phyloP scores from a whole-genome alignment of 2,329 filamentous ascomycete species.

The Paraphoma chrysanthemicola region DNA sequence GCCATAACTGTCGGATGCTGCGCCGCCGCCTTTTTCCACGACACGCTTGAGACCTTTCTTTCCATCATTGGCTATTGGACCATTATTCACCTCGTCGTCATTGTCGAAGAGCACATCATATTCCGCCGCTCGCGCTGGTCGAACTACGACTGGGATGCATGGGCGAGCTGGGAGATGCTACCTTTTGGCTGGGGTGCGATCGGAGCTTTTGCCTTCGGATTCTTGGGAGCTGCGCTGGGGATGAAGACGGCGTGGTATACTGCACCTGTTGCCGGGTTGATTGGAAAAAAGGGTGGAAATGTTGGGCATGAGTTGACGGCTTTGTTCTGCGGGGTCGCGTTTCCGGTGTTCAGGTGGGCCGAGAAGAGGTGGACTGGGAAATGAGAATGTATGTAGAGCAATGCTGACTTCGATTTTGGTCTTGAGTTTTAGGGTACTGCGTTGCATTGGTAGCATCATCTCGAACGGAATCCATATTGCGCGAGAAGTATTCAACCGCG shows the following conservation, averaged over 20 bases:
- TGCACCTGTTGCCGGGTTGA: conserved; percentile 39
- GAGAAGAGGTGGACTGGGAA: conserved; percentile 36
- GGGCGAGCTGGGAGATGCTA: conserved; percentile 35
- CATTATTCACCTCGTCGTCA: conserved; percentile 40
- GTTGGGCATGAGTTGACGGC: conserved; percentile 46
- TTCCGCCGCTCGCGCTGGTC: conserved; percentile 41
- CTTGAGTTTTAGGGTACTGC: no score
- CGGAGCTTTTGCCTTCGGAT: conserved; percentile 40
- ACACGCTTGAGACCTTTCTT: conserved; percentile 32
- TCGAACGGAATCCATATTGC: no score
- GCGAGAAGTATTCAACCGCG: no score
- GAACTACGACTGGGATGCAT: conserved; percentile 44
- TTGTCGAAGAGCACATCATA: conserved; percentile 44
- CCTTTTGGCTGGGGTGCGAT: conserved; percentile 46
- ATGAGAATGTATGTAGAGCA: conserved; percentile 7
- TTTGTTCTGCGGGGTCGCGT: conserved; percentile 37
- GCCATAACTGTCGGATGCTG: conserved; percentile 44
- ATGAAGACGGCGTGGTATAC: conserved; percentile 47
- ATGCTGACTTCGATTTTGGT: background rate
- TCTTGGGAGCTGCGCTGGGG: conserved; percentile 42
- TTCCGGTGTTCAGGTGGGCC: conserved; percentile 37
- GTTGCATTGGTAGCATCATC: no score
- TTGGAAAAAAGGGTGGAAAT: conserved; percentile 43
- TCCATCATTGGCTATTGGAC: conserved; percentile 39
- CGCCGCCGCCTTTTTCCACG: conserved; percentile 40